These are phyloP conservation scores for Cornus kousa DNA, from an alignment of 148 eudicot species.

Conservation along the genomic window DNA sequence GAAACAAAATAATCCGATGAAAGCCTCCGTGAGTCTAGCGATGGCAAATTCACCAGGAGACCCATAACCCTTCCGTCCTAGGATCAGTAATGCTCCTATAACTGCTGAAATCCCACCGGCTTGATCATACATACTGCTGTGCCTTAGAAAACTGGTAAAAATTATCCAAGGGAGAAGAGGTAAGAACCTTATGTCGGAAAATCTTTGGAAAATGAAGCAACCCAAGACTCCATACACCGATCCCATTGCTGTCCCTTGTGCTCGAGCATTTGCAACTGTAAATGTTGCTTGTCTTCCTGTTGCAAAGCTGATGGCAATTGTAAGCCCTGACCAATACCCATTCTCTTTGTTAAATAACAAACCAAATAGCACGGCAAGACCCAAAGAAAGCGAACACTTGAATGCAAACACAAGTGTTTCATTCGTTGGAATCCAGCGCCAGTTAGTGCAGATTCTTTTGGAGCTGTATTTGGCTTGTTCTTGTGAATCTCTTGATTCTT, in stretches of 20 bases:
- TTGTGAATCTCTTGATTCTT: slow-evolving; percentile 6
- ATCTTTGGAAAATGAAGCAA: slow-evolving; percentile 32
- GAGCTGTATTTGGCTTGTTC: background rate
- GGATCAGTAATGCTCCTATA: slow-evolving; percentile 51
- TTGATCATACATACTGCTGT: slow-evolving; percentile 53
- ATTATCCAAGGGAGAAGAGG: slow-evolving; percentile 56
- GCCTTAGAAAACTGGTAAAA: slow-evolving; percentile 45
- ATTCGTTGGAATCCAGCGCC: slow-evolving; percentile 5
- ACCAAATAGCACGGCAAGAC: slow-evolving; percentile 50
- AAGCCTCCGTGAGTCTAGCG: slow-evolving; percentile 47
- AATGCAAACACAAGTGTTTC: slow-evolving; percentile 39
- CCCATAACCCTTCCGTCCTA: slow-evolving; percentile 51
- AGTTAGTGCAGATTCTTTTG: slow-evolving; percentile 7
- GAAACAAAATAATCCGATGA: slow-evolving; percentile 47
- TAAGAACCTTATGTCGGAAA: slow-evolving; percentile 22
- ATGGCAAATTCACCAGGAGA: slow-evolving; percentile 53
- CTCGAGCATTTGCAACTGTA: slow-evolving; percentile 42
- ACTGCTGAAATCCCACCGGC: slow-evolving; percentile 51
- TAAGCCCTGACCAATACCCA: slow-evolving; percentile 65
- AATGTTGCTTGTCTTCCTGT: slow-evolving; percentile 40
- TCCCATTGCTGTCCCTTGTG: slow-evolving; percentile 61
- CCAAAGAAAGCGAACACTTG: slow-evolving; percentile 50
- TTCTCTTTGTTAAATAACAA: slow-evolving; percentile 38
- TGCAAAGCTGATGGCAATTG: slow-evolving; percentile 51
- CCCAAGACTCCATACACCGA: slow-evolving; percentile 53